Evolutionary conservation across 192 early-diverging fungal genomes (phyloP), one percentile per base, ranked within the genome.

Genomic region (Coemansia sp.): DNA sequence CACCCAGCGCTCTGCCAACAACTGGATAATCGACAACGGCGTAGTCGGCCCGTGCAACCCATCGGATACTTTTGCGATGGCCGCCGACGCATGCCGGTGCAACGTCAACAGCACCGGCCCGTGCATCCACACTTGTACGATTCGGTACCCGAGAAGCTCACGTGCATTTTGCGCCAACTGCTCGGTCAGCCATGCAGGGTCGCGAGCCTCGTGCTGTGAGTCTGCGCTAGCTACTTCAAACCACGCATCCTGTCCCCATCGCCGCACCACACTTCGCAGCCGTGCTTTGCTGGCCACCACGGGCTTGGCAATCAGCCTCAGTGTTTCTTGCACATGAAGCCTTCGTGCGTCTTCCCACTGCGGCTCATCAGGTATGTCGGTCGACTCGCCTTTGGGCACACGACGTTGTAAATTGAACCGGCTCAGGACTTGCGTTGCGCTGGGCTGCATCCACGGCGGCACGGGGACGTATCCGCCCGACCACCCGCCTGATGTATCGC

Each of bases 401-500:
- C 45, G 27, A 24, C 64, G 65, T n/a, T 50, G 51, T n/a, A 73
- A 41, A 4, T 67, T 32, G 37, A 79, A 45, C 3, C 57, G 63
- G 24, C 57, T 66, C n/a, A 63, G 67, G n/a, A 73, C 65, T 32
- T 79, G 64, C 5, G 76, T 79, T 10, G 76, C 76, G 51, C 71
- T 79, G 11, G 76, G 76, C 64, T 79, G 76, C 52, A 79, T 59
- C 76, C 76, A 79, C 22, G 76, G 76, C 16, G 67, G 71, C 26
- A 66, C 71, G 1, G 76, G 76, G 1, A 79, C 54, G 18, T 79
- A 73, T 27, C 70, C 66, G 26, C 76, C 71, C 2, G 52, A 43
- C 73, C 67, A 75, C 12, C 56, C 49, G 32, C 10, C 24, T 41
- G 13, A 19, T n/a, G 12, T 27, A 11, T 45, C 26, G 32, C 43